A percentile compares a stretch with the other conserved stretches of the same genome.
These are phyloP conservation scores for Aquanectria penicillioides DNA, from an alignment of 2,329 filamentous ascomycete species.

Conservation along the genomic window DNA sequence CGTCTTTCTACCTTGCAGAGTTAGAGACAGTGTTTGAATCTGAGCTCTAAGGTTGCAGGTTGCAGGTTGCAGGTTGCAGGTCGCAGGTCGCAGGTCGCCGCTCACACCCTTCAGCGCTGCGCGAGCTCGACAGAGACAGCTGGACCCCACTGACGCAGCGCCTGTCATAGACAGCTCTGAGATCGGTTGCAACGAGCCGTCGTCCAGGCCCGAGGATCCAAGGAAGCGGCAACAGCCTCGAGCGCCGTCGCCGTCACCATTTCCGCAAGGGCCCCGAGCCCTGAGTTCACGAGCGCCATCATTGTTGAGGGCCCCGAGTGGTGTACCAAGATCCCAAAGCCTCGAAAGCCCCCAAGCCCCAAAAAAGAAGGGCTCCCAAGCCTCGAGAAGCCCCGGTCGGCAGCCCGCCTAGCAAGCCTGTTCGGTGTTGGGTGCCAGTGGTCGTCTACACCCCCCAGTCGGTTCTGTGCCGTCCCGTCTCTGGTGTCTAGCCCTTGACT, in stretches of 20 bases:
- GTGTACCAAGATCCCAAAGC: neutral
- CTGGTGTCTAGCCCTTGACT: conserved; percentile 16
- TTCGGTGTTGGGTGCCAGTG: conserved; percentile 12
- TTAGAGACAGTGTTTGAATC: neutral
- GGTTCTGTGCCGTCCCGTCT: conserved; percentile 19
- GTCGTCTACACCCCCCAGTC: conserved; percentile 8
- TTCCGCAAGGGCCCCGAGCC: conserved; percentile 9
- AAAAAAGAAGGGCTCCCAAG: conserved; percentile 6
- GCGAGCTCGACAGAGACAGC: too few species aligned
- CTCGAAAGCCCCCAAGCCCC: neutral
- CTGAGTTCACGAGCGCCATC: conserved; percentile 9
- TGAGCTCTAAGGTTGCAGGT: neutral
- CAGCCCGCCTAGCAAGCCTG: conserved; percentile 8
- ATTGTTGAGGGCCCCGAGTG: neutral
- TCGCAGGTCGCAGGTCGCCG: too few species aligned
- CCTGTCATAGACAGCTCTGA: too few species aligned
- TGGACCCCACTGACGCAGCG: too few species aligned
- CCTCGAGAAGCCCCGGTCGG: conserved; percentile 1
- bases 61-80: neutral
- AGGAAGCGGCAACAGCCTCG: conserved; percentile 28
- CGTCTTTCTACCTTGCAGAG: neutral
- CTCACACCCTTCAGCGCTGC: too few species aligned
- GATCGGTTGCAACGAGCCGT: too few species aligned
- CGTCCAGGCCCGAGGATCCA: conserved; percentile 6
- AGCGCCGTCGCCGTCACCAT: conserved; percentile 22